These are phyloP conservation scores for Phytophthora multivora DNA, from an alignment of 352 stramenopile species.

Conservation along the genomic window DNA sequence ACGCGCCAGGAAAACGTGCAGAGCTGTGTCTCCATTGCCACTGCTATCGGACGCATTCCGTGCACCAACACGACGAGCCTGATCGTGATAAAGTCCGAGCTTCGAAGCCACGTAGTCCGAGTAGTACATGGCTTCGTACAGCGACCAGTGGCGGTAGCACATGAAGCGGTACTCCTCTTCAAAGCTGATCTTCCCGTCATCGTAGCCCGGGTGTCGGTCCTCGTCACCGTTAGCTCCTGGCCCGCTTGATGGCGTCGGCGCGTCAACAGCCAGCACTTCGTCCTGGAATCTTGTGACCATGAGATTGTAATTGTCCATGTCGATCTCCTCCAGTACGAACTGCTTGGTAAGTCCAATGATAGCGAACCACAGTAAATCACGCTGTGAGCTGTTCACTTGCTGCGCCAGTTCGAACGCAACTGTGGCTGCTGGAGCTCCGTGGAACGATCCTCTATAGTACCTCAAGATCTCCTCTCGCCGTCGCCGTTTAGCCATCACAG, in stretches of 20 bases:
- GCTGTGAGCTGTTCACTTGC: conserved; percentile 83
- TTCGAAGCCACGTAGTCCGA: conserved; percentile 95
- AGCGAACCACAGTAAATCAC: conserved; percentile 96
- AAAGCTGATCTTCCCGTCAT: conserved; percentile 86
- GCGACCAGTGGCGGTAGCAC: conserved; percentile 94
- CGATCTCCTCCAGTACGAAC: conserved; percentile 93
- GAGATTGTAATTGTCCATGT: conserved; percentile 92
- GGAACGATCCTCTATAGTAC: conserved; percentile 95
- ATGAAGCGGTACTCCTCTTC: conserved; percentile 97
- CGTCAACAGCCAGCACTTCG: conserved; percentile 85
- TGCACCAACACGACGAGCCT: conserved; percentile 62
- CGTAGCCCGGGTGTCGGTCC: conserved; percentile 61
- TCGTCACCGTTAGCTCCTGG: conserved; percentile 35
- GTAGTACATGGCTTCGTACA: conserved; percentile 97
- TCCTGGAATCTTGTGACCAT: conserved; percentile 91
- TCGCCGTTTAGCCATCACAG: conserved; percentile 53
- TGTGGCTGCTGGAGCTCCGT: conserved; percentile 69
- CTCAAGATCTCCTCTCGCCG: conserved; percentile 81
- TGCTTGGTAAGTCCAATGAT: conserved; percentile 97
- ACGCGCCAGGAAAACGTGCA: conserved; percentile 95
- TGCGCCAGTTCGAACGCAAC: conserved; percentile 86
- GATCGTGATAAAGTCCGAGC: conserved; percentile 77
- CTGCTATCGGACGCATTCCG: conserved; percentile 49
- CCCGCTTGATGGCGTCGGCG: conserved; percentile 36
- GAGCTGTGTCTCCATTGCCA: conserved; percentile 58